These are phyloP conservation scores for Acer negundo DNA, from an alignment of 345 rosid species.

Conservation along the genomic window DNA sequence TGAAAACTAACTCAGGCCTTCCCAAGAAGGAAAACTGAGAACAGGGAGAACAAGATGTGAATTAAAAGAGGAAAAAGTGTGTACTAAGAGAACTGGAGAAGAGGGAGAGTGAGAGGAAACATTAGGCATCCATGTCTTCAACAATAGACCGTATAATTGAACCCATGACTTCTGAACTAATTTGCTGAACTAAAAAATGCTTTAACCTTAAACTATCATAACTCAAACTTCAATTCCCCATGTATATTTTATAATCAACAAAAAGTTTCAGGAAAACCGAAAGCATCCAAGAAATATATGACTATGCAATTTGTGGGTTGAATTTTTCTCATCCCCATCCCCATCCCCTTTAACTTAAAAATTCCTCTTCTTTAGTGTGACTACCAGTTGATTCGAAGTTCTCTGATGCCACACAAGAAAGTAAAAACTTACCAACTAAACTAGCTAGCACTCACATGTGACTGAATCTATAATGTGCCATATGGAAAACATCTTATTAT, in stretches of 20 bases:
- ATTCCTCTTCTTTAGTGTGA: not conserved
- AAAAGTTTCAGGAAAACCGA: not conserved
- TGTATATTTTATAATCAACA: no score
- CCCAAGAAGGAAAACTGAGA: not conserved
- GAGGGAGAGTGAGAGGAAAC: no score
- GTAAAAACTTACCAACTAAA: not conserved
- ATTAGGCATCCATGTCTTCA: no score
- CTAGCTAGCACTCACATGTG: not conserved
- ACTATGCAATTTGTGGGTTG: not conserved
- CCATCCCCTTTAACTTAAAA: not conserved
- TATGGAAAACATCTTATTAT: not conserved
- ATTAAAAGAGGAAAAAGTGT: no score
- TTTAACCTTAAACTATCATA: no score
- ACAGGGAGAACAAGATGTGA: no score
- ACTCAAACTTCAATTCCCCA: no score
- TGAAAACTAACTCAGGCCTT: not conserved
- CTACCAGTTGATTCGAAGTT: not conserved
- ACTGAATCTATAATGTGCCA: not conserved
- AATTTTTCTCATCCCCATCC: not conserved
- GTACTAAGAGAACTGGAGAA: no score
- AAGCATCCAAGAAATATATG: not conserved
- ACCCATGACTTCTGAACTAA: no score
- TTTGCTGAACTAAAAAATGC: no score
- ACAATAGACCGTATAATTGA: no score
- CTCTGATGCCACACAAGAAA: not conserved